Conservation (phyloP, 148 eudicot genomes). For the Chenopodium quinoa region DNA sequence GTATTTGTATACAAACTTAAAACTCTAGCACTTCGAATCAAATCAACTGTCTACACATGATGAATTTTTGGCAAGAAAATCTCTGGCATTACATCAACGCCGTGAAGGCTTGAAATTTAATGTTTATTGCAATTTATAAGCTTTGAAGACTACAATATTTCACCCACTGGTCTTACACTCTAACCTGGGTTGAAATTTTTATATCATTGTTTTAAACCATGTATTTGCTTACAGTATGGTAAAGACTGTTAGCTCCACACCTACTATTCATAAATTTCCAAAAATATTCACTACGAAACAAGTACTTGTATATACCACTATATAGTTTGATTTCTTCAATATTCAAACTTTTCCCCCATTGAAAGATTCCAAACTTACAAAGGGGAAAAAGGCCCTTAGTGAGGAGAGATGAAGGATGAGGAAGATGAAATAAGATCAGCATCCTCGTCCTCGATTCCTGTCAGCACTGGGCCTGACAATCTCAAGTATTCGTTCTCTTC, state of each 20-base stretch:
- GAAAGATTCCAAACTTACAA: slow-evolving; percentile 15
- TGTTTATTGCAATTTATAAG: no score
- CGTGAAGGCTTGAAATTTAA: no score
- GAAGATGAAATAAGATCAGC: slow-evolving; percentile 10
- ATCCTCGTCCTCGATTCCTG: slow-evolving; percentile 23
- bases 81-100: neutral
- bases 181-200: neutral
- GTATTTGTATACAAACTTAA: neutral
- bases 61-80: neutral
- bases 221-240: neutral
- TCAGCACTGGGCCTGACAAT: slow-evolving; percentile 32
- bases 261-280: slow-evolving; percentile 4
- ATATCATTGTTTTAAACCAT: neutral
- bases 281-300: no score
- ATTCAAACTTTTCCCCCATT: slow-evolving; percentile 7
- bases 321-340: slow-evolving; percentile 17
- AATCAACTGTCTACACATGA: neutral
- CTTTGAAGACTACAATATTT: no score
- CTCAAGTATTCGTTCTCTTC: slow-evolving; percentile 26
- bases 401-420: slow-evolving; percentile 26
- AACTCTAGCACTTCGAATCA: neutral
- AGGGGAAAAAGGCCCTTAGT: neutral
- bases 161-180: neutral
- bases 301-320: neutral
- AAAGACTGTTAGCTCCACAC: slow-evolving; percentile 30